Conservation (phyloP, 1,139 yeast species). For the Zygosaccharomyces pseudobailii region DNA sequence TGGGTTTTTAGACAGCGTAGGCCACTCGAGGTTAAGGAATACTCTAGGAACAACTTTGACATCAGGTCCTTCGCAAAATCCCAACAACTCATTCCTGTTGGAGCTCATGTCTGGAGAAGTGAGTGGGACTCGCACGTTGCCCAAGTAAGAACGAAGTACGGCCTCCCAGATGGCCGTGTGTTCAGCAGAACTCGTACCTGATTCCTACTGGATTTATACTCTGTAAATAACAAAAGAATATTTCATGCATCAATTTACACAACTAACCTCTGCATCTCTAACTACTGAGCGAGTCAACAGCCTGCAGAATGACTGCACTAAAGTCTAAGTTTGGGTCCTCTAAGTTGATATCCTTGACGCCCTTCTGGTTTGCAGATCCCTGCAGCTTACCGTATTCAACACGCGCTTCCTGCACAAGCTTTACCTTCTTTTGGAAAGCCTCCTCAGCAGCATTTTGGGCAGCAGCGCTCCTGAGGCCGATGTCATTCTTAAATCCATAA, state of each 20-base stretch:
- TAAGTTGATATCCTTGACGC: slow-evolving; percentile 53
- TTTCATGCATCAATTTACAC: background rate
- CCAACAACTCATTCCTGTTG: slow-evolving; percentile 63
- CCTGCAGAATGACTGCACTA: slow-evolving; percentile 48
- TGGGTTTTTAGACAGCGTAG: slow-evolving; percentile 81
- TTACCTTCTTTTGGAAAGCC: slow-evolving; percentile 62
- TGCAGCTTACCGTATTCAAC: slow-evolving; percentile 75
- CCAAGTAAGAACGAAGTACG: slow-evolving; percentile 62
- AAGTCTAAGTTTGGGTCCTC: slow-evolving; percentile 90
- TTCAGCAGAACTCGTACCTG: slow-evolving; percentile 51
- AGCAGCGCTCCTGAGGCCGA: slow-evolving; percentile 58
- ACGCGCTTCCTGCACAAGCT: slow-evolving; percentile 82
- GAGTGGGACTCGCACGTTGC: slow-evolving; percentile 74
- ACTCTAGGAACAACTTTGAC: slow-evolving; percentile 51
- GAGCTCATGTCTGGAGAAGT: slow-evolving; percentile 92
- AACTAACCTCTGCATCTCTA: slow-evolving; percentile 1
- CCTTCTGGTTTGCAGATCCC: slow-evolving; percentile 25
- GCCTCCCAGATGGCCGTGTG: slow-evolving; percentile 69
- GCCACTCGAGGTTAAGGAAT: slow-evolving; percentile 17
- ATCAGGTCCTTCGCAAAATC: slow-evolving; percentile 61
- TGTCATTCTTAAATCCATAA: slow-evolving; percentile 87
- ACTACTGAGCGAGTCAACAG: slow-evolving; percentile 40
- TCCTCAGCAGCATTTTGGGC: slow-evolving; percentile 52
- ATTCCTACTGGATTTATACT: background rate
- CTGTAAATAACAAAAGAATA: slow-evolving; percentile 3